Conservation (phyloP, 2,329 filamentous ascomycete genomes). For the Phialophora macrospora region DNA sequence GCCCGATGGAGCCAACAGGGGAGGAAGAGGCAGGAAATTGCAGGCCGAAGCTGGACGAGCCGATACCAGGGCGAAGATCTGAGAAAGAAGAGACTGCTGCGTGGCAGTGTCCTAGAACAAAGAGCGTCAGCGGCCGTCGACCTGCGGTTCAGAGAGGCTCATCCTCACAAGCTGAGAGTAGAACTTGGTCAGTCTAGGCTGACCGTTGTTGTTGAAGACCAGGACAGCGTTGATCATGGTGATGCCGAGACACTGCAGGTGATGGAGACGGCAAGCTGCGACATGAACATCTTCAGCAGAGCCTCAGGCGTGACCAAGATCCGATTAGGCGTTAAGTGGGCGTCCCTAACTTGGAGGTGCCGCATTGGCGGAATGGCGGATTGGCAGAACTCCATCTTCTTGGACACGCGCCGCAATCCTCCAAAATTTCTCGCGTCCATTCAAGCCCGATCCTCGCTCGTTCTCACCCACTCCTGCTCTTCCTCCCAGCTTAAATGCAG, state of each 20-base stretch:
- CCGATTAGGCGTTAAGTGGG: neutral
- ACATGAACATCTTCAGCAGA: neutral
- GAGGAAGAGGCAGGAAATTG: slow-evolving; percentile 88
- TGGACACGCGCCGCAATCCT: slow-evolving; percentile 7
- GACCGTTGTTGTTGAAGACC: slow-evolving; percentile 97
- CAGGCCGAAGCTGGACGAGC: slow-evolving; percentile 90
- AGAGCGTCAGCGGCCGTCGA: slow-evolving; percentile 13
- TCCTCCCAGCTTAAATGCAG: slow-evolving; percentile 20
- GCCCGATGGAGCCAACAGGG: slow-evolving; percentile 62
- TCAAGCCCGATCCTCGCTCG: neutral
- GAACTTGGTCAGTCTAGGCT: slow-evolving; percentile 96
- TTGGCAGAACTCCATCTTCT: slow-evolving; percentile 11
- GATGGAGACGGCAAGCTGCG: neutral
- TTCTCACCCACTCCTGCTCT: neutral
- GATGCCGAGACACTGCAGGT: neutral
- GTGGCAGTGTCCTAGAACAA: slow-evolving; percentile 83
- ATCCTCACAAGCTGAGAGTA: slow-evolving; percentile 85
- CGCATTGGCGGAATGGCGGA: neutral
- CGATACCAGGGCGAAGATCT: slow-evolving; percentile 95
- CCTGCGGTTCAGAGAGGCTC: neutral
- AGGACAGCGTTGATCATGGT: slow-evolving; percentile 97
- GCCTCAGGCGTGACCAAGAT: neutral
- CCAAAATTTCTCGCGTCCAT: slow-evolving; percentile 9
- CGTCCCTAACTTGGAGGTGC: neutral
- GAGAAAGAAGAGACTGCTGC: slow-evolving; percentile 92